phyloP scores from a whole-genome alignment of 148 eudicot species.

The Amaranthus hypochondriacus region DNA sequence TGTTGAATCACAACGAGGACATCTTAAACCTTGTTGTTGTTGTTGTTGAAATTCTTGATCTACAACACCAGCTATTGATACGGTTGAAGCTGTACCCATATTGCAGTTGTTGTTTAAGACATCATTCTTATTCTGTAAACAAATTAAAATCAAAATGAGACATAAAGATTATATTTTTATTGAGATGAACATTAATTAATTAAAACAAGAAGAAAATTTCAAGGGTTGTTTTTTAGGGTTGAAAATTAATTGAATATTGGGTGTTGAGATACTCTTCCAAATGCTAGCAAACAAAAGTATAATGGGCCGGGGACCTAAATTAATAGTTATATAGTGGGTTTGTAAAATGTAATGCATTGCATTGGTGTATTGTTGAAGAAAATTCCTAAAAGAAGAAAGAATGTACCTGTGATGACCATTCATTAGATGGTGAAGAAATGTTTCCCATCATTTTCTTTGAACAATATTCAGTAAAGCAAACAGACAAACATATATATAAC shows the following conservation, averaged over 20 bases:
- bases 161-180: neutral
- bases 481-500: constrained; percentile 33
- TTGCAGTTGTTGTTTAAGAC: constrained; percentile 19
- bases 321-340: constrained; percentile 9
- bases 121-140: constrained; percentile 23
- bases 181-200: too few relatives aligned
- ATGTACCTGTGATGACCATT: constrained; percentile 27
- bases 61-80: constrained; percentile 1
- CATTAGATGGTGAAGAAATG: constrained; percentile 21
- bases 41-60: constrained; percentile 22
- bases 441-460: constrained; percentile 22
- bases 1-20: constrained; percentile 41
- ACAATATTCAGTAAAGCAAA: constrained; percentile 13
- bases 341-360: constrained; percentile 5
- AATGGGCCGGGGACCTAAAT: constrained; percentile 19
- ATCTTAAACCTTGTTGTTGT: constrained; percentile 24
- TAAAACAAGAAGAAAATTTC: neutral
- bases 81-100: constrained; percentile 20
- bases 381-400: constrained; percentile 12
- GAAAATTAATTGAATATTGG: constrained; percentile 9
- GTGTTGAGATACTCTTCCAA: constrained; percentile 29
- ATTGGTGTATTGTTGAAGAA: constrained; percentile 10
- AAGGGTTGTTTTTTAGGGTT: constrained; percentile 13
- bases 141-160: neutral
- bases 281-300: constrained; percentile 29